Conservation (phyloP, 2,329 filamentous ascomycete species). For the Colletotrichum navitas region DNA sequence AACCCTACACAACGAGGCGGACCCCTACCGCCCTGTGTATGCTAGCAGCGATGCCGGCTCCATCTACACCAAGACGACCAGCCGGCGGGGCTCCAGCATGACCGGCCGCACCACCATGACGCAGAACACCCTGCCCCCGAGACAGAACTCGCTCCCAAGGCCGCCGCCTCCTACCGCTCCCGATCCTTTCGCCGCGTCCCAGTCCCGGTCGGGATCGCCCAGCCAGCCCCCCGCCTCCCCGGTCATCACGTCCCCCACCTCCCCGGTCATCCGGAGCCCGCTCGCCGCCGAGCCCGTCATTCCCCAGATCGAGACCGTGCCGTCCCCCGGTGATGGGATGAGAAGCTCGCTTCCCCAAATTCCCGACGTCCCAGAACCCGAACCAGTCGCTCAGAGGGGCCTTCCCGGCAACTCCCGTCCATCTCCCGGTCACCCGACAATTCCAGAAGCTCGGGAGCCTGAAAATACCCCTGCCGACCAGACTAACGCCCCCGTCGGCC, state of each 20-base stretch:
- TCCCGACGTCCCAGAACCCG: constrained; percentile 54
- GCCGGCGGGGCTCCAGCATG: constrained; percentile 48
- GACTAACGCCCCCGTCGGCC: constrained; percentile 37
- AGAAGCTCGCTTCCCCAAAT: constrained; percentile 46
- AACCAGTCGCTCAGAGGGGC: constrained; percentile 50
- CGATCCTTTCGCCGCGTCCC: constrained; percentile 54
- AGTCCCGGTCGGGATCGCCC: constrained; percentile 42
- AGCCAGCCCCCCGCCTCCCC: constrained; percentile 45
- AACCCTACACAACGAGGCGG: constrained; percentile 79
- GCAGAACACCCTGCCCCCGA: constrained; percentile 51
- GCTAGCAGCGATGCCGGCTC: constrained; percentile 68
- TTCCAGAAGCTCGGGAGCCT: constrained; percentile 17
- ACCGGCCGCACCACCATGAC: constrained; percentile 48
- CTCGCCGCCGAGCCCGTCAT: constrained; percentile 50
- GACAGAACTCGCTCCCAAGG: constrained; percentile 61
- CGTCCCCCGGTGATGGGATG: constrained; percentile 52
- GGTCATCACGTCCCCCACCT: constrained; percentile 42
- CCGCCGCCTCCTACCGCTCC: constrained; percentile 51
- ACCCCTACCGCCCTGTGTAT: constrained; percentile 84
- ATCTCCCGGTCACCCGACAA: constrained; percentile 35
- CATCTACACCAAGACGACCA: constrained; percentile 59
- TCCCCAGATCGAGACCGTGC: constrained; percentile 55
- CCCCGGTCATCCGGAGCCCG: constrained; percentile 32
- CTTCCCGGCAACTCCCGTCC: constrained; percentile 38
- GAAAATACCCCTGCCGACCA: constrained; percentile 38